These are phyloP conservation scores for Toxicodendron radicans DNA, from an alignment of 345 rosid species.

Conservation along the genomic window DNA sequence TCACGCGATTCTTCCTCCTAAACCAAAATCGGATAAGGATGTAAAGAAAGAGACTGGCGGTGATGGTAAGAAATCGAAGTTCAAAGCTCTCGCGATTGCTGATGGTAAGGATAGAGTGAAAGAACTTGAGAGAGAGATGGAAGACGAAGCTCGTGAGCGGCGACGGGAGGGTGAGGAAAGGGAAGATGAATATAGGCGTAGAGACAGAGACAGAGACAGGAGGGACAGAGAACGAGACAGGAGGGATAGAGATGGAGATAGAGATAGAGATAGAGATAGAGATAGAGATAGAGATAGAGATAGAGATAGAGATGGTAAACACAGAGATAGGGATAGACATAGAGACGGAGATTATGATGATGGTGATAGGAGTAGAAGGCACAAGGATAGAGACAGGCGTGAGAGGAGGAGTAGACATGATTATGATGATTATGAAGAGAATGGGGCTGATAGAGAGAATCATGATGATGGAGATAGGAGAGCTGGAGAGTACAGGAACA, in stretches of 20 bases:
- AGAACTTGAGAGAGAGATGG: slow-evolving; percentile 65
- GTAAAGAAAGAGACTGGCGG: slow-evolving; percentile 25
- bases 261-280: neutral
- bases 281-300: slow-evolving; percentile 24
- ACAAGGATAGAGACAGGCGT: slow-evolving; percentile 16
- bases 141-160: slow-evolving; percentile 46
- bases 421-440: slow-evolving; percentile 21
- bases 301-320: neutral
- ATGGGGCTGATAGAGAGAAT: slow-evolving; percentile 22
- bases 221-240: slow-evolving; percentile 22
- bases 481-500: slow-evolving; percentile 17
- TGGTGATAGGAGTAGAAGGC: slow-evolving; percentile 27
- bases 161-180: slow-evolving; percentile 23
- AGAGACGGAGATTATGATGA: slow-evolving; percentile 28
- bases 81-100: slow-evolving; percentile 62
- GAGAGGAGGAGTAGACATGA: slow-evolving; percentile 34
- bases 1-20: slow-evolving; percentile 80
- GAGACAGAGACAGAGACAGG: slow-evolving; percentile 17
- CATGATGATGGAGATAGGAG: slow-evolving; percentile 24
- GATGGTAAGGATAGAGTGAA: slow-evolving; percentile 69
- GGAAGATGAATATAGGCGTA: slow-evolving; percentile 22
- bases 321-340: slow-evolving; percentile 25
- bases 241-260: slow-evolving; percentile 27
- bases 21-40: slow-evolving; percentile 42
- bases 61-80: slow-evolving; percentile 49